Percentiles rank a stretch among this genome's conserved stretches.
Evolutionary conservation across 371 early-diverging fungal genomes (phyloP).

Genomic region (Mucor piriformis): DNA sequence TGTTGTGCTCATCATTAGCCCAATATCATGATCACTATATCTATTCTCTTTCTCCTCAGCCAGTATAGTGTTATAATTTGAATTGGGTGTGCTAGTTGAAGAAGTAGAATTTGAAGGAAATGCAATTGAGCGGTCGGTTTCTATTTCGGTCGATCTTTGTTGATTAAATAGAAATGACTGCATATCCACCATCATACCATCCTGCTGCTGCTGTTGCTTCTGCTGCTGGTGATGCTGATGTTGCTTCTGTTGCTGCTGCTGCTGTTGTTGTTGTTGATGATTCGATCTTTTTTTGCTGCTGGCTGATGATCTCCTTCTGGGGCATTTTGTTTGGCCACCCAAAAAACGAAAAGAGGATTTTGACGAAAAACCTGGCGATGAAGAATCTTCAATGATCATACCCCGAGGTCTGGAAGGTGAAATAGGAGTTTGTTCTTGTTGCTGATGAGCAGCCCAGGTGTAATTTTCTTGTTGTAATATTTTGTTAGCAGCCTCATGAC

Average conservation of each 20-base stretch:
- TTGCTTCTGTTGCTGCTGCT: no score
- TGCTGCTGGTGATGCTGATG: no score
- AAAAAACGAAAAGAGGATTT: constrained; percentile 6
- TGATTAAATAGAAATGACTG: constrained; percentile 5
- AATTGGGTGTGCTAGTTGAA: constrained; percentile 2
- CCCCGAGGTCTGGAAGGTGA: constrained; percentile 6
- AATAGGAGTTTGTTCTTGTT: constrained; percentile 1
- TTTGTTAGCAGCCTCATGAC: constrained; percentile 16
- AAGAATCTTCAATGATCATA: constrained; percentile 2
- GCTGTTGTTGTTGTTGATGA: neutral
- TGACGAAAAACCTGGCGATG: neutral
- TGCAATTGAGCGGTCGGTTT: neutral
- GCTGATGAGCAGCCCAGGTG: neutral
- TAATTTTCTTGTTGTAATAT: constrained; percentile 3
- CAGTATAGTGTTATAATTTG: neutral
- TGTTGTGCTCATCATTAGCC: constrained; percentile 1
- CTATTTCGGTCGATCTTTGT: neutral
- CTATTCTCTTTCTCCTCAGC: neutral
- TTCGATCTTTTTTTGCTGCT: constrained; percentile 1
- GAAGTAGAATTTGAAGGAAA: neutral
- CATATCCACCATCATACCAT: constrained; percentile 12
- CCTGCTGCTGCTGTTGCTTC: no score
- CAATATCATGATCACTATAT: neutral
- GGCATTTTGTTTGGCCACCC: constrained; percentile 14
- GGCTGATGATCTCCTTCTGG: constrained; percentile 3